Percentiles rank a stretch among this genome's conserved stretches.
These are phyloP conservation scores for Crithidia expoeki DNA, from an alignment of 208 protist species.

Conservation along the genomic window DNA sequence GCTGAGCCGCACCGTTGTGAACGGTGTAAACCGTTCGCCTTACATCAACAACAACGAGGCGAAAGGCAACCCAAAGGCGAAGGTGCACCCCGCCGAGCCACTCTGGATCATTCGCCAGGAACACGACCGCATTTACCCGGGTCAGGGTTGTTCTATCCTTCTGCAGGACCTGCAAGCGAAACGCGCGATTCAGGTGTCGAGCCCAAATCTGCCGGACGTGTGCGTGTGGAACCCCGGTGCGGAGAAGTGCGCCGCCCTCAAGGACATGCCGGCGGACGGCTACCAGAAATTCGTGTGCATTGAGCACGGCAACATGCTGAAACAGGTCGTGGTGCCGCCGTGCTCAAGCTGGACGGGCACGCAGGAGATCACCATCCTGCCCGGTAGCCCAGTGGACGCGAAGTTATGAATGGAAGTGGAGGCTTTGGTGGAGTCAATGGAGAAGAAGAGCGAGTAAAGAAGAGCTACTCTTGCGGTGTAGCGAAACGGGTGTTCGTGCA, in stretches of 20 bases:
- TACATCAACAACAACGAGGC: slow-evolving; percentile 72
- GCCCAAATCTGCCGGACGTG: slow-evolving; percentile 67
- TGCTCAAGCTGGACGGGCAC: slow-evolving; percentile 65
- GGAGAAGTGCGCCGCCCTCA: slow-evolving; percentile 67
- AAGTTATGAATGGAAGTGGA: slow-evolving; percentile 41
- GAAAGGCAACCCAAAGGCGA: slow-evolving; percentile 42
- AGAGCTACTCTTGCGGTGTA: not conserved
- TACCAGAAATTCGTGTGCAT: slow-evolving; percentile 88
- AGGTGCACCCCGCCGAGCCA: slow-evolving; percentile 31
- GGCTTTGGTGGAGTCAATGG: slow-evolving; percentile 17
- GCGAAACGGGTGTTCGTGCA: slow-evolving; percentile 4
- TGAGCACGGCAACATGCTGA: slow-evolving; percentile 80
- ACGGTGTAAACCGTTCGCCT: slow-evolving; percentile 68
- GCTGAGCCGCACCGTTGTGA: slow-evolving; percentile 58
- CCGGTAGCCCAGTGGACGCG: slow-evolving; percentile 41
- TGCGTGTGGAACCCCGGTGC: slow-evolving; percentile 90
- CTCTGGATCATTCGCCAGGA: slow-evolving; percentile 56
- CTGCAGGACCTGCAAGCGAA: slow-evolving; percentile 46
- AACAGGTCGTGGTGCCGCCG: slow-evolving; percentile 57
- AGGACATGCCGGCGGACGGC: slow-evolving; percentile 78
- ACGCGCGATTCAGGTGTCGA: slow-evolving; percentile 43
- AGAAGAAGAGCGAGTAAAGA: slow-evolving; percentile 3
- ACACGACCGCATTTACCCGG: slow-evolving; percentile 81
- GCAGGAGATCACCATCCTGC: slow-evolving; percentile 51
- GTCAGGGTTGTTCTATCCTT: slow-evolving; percentile 49